Conservation (phyloP, 176 grass and related monocot species). For the Alloteropsis semialata region DNA sequence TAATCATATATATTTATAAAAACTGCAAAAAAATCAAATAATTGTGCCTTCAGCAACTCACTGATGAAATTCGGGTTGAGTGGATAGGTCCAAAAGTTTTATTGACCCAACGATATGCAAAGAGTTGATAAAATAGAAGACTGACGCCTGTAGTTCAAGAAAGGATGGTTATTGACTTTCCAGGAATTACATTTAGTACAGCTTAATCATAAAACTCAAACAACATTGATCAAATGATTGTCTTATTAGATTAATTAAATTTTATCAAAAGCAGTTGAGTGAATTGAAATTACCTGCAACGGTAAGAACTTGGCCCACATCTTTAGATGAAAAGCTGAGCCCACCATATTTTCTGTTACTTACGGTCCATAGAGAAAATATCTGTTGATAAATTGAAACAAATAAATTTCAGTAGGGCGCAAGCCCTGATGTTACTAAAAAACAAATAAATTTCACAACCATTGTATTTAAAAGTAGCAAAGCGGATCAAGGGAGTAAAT, state of each 20-base stretch:
- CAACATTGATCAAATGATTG: background rate
- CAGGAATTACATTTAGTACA: background rate
- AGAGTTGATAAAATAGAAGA: conserved; percentile 75
- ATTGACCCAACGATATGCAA: conserved; percentile 55
- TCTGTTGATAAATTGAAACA: conserved; percentile 32
- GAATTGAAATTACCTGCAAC: conserved; percentile 51
- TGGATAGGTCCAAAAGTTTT: conserved; percentile 49
- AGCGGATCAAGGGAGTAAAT: background rate
- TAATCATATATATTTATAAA: background rate
- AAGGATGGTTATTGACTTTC: background rate
- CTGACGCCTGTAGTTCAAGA: conserved; percentile 40
- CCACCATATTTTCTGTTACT: conserved; percentile 70
- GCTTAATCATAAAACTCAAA: background rate
- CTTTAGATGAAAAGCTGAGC: conserved; percentile 65
- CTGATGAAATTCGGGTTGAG: conserved; percentile 52
- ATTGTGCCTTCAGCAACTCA: conserved; percentile 17
- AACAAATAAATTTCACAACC: background rate
- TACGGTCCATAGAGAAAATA: conserved; percentile 94
- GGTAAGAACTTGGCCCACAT: conserved; percentile 80
- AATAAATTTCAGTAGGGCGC: background rate
- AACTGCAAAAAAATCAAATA: background rate
- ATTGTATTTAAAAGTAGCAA: background rate
- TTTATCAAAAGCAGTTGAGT: background rate
- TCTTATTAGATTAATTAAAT: background rate
- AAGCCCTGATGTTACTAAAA: conserved; percentile 10